Base-by-base conservation (phyloP, 306 rosid species). In the Rosa chinensis region DNA sequence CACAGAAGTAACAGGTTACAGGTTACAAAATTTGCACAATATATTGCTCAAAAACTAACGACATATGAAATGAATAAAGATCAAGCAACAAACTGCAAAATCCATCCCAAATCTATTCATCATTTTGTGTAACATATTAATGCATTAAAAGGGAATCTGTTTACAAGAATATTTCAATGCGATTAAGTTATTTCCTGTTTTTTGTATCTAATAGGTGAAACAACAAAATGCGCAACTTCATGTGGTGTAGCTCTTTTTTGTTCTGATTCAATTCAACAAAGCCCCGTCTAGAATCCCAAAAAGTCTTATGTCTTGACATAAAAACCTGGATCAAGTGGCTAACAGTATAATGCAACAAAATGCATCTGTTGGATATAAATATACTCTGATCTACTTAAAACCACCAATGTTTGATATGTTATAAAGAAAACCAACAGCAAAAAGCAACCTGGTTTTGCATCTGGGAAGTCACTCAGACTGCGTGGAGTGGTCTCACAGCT, bases 391-490 rank as follows among this genome's bases (percentile, higher is more conserved):
- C 10, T 56, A 7, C 4, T 2, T 55, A 6, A 6, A 55, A 55
- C 59, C 10, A 55, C 62, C 28, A 55, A 55, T 50, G 8, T 61
- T 10, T 61, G 37, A 10, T 10, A 58, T 21, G 4, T 16, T 14
- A 44, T 3, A 16, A 16, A 28, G 17, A 37, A 64, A 75, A 25
- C 48, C 7, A 14, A 64, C 56, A 35, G 37, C 13, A 73, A 79
- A 77, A n/a, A 35, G 53, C 69, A 83, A 94, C 98, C 98, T 92
- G 90, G 88, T 82, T 78, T 91, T 80, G 97, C 92, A 83, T 92
- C 89, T 79, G 98, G 97, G 85, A 92, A 92, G 81, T 92, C 91
- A 71, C 81, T 88, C 64, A 90, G 90, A 74, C 89, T 80, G 74
- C 87, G 85, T 20, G 70, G 74, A 83, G 88, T 74, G 70, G 70